Conservation (phyloP, 257 asterid genomes). For the Misopates orontium region DNA sequence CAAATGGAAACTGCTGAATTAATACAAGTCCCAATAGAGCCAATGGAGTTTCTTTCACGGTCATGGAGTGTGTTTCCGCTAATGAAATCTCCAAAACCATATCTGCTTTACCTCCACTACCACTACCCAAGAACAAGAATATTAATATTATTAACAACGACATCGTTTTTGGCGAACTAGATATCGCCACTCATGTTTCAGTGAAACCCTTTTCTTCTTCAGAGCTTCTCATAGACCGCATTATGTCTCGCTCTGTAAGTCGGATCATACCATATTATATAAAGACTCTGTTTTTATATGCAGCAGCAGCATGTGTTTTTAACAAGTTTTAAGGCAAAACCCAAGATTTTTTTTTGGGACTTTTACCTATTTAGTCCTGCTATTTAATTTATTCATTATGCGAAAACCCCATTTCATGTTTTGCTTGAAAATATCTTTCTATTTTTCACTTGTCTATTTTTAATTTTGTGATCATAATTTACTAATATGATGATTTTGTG, state of each 20-base stretch:
- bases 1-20: no score
- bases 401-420: no score
- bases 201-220: conserved; percentile 70
- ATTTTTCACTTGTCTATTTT: neutral
- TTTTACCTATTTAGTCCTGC: no score
- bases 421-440: neutral
- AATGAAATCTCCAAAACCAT: conserved; percentile 70
- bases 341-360: no score
- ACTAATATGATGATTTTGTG: neutral
- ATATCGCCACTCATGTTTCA: no score
- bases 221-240: conserved; percentile 89
- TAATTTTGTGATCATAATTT: neutral
- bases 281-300: neutral
- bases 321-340: no score
- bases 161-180: conserved; percentile 35
- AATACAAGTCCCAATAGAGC: conserved; percentile 41
- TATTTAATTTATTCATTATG: no score
- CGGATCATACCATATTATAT: no score
- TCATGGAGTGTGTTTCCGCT: conserved; percentile 94
- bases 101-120: conserved; percentile 35
- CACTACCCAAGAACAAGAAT: no score
- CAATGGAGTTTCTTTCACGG: conserved; percentile 94
- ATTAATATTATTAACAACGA: no score
- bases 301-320: neutral
- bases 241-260: conserved; percentile 83